These are phyloP conservation scores for Clarireedia monteithiana DNA, from an alignment of 2,329 filamentous ascomycete genomes.

Conservation along the genomic window DNA sequence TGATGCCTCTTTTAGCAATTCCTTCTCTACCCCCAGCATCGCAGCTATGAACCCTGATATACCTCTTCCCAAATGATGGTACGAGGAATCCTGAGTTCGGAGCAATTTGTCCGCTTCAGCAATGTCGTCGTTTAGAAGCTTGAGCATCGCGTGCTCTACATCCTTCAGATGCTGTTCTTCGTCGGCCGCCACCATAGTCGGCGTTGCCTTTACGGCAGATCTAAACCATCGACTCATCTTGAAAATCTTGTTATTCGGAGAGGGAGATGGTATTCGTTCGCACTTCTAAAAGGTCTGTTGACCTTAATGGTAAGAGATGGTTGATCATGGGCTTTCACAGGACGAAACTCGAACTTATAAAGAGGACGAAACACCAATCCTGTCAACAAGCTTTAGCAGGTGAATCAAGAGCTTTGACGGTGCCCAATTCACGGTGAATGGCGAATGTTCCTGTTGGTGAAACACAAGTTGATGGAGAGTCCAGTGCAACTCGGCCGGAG, in stretches of 20 bases:
- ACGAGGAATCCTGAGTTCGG: conserved; percentile 68
- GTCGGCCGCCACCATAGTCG: conserved; percentile 29
- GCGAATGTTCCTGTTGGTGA: background rate
- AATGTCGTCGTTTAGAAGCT: conserved; percentile 87
- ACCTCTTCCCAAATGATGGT: conserved; percentile 76
- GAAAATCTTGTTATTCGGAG: background rate
- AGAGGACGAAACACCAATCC: background rate
- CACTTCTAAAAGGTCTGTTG: background rate
- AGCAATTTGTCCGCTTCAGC: conserved; percentile 71
- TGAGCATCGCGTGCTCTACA: conserved; percentile 55
- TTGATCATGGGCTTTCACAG: background rate
- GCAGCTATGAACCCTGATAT: conserved; percentile 80
- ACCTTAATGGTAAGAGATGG: background rate
- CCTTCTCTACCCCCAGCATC: conserved; percentile 84
- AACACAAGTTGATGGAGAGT: background rate
- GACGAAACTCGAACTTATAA: background rate
- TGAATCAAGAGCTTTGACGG: background rate
- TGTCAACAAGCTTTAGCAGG: background rate
- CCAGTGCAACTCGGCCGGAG: background rate
- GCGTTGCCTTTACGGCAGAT: conserved; percentile 17
- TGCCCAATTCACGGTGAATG: background rate
- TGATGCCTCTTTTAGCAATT: conserved; percentile 78
- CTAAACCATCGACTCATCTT: conserved; percentile 29
- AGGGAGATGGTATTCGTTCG: background rate
- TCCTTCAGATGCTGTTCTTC: conserved; percentile 49